Evolutionary conservation across 192 early-diverging fungal species (phyloP), one percentile per base, ranked within the genome.

Genomic region (Martensiomyces pterosporus): DNA sequence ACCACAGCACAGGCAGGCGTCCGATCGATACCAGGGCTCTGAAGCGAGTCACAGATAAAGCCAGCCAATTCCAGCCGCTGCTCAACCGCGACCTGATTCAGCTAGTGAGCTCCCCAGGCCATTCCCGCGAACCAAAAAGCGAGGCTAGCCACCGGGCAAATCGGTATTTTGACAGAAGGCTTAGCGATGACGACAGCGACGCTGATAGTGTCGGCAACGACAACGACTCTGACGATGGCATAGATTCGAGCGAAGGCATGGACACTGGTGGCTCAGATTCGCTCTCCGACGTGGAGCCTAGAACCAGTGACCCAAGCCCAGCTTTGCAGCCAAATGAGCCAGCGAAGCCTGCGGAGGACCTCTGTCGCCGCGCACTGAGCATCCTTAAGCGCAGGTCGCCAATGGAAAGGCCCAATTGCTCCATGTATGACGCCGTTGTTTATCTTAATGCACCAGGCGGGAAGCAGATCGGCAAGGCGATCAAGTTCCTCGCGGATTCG

Each of bases 121-220:
- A n/a, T n/a, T n/a, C n/a, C n/a, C n/a, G n/a, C n/a, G n/a, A n/a
- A n/a, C n/a, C n/a, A n/a, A n/a, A n/a, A n/a, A n/a, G n/a, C n/a
- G n/a, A n/a, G n/a, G n/a, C n/a, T n/a, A n/a, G n/a, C n/a, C n/a
- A n/a, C n/a, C n/a, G n/a, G n/a, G n/a, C n/a, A n/a, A n/a, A n/a
- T n/a, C n/a, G 61, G 25, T 60, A 60, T 17, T 60, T 52, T 52
- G 49, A 60, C 19, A n/a, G n/a, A n/a, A n/a, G n/a, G n/a, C n/a
- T n/a, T n/a, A n/a, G n/a, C n/a, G 55, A 40, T 23, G 33, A 37
- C 8, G 37, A 44, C 34, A 16, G 7, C 21, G 41, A 18, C 4
- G 8, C 51, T 39, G 52, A 39, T 2, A 17, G 32, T n/a, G 19
- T 26, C 3, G 39, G 24, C 21, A 17, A 25, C 19, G 24, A 41